Percentiles rank a stretch among this genome's conserved stretches.
Evolutionary conservation across 164 flowering plant species (phyloP).

Genomic region (Cinnamomum micranthum): DNA sequence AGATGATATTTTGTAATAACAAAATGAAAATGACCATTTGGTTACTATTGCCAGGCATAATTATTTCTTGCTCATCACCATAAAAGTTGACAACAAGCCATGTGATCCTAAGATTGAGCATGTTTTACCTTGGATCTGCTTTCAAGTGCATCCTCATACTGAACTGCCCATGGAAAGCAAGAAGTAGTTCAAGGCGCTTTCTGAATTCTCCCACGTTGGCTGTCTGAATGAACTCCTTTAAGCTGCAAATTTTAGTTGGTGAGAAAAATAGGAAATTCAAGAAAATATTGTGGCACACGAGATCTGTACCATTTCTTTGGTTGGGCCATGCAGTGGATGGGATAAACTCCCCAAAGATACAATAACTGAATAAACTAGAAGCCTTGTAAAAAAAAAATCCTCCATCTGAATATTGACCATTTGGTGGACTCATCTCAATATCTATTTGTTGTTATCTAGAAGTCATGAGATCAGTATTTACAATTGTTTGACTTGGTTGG

Average conservation of each 20-base stretch:
- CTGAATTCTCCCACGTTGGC: conserved; percentile 87
- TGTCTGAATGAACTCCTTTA: conserved; percentile 76
- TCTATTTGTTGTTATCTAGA: neutral
- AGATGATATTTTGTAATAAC: neutral
- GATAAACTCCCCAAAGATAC: neutral
- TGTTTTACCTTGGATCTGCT: conserved; percentile 42
- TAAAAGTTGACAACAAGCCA: neutral
- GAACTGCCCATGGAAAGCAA: conserved; percentile 79
- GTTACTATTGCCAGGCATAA: too few species aligned
- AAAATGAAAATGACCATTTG: too few species aligned
- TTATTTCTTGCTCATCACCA: neutral
- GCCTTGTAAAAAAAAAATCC: neutral
- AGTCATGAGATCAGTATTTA: too few species aligned
- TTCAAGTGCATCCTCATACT: conserved; percentile 36
- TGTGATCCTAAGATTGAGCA: neutral
- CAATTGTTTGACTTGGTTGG: too few species aligned
- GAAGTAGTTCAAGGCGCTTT: conserved; percentile 75
- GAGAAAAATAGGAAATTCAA: too few species aligned
- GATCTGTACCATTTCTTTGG: neutral
- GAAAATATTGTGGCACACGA: neutral
- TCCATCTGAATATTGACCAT: neutral
- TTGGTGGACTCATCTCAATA: neutral
- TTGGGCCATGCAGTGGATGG: neutral
- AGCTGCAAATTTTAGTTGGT: conserved; percentile 39
- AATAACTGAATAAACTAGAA: too few species aligned